Conservation (phyloP, 257 asterid species). For the Solanum chiquidenum region DNA sequence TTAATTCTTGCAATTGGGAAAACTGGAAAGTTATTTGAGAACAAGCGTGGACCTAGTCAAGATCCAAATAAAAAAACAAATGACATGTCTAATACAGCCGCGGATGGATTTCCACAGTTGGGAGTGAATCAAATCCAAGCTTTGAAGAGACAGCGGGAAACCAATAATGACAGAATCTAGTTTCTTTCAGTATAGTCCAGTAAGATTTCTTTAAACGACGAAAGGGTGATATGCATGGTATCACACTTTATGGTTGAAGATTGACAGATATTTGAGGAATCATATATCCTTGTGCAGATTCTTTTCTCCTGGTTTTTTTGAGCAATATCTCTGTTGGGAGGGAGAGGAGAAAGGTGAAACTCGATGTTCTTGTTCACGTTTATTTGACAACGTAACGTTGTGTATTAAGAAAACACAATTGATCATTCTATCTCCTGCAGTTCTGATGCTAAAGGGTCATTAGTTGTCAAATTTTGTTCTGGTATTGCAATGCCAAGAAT, state of each 20-base stretch:
- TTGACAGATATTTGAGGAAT: background rate
- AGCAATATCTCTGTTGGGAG: background rate
- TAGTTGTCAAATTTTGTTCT: background rate
- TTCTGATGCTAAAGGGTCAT: background rate
- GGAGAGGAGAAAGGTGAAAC: background rate
- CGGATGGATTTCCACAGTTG: constrained; percentile 9
- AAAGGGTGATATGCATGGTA: background rate
- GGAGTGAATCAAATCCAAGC: constrained; percentile 24
- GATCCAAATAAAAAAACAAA: background rate
- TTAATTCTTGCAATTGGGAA: constrained; percentile 53
- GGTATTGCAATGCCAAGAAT: background rate
- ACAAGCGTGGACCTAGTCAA: constrained; percentile 3
- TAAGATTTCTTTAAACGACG: background rate
- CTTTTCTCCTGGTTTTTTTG: background rate
- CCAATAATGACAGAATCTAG: constrained; percentile 23
- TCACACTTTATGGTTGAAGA: background rate
- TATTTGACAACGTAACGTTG: background rate
- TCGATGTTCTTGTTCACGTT: background rate
- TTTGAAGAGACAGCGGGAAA: constrained; percentile 25
- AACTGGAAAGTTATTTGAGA: constrained; percentile 26
- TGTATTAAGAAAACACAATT: background rate
- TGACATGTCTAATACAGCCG: constrained; percentile 4
- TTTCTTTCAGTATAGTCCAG: background rate
- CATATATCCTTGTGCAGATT: background rate
- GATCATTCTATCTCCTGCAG: background rate